A percentile compares a stretch with the other conserved stretches of the same genome.
Evolutionary conservation across 2,329 filamentous ascomycete genomes (phyloP).

Genomic region (Lasiodiplodia hormozganensis): DNA sequence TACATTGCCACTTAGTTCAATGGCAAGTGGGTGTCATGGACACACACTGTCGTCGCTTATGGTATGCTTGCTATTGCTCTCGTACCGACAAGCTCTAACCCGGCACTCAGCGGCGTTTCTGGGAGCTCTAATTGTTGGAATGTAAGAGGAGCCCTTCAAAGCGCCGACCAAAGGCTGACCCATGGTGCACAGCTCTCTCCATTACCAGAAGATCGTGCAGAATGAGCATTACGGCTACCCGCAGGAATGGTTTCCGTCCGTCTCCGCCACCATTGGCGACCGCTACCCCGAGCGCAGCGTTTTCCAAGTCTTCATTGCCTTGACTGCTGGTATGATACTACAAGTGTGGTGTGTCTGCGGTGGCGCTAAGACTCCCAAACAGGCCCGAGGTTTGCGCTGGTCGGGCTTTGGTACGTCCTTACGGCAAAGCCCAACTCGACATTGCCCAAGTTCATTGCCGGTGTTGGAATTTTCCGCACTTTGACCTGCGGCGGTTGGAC

Average conservation of each 20-base stretch:
- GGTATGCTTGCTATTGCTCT: conserved; percentile 52
- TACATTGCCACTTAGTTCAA: conserved; percentile 63
- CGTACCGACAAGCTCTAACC: background rate
- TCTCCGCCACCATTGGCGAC: conserved; percentile 96
- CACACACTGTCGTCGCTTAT: conserved; percentile 85
- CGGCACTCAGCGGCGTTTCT: conserved; percentile 73
- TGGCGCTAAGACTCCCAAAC: conserved; percentile 1
- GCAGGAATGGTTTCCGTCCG: conserved; percentile 95
- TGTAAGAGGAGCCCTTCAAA: conserved; percentile 38
- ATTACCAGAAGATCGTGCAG: conserved; percentile 96
- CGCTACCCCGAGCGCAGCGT: conserved; percentile 95
- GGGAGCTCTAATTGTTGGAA: conserved; percentile 81
- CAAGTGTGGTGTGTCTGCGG: conserved; percentile 7
- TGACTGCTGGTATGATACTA: conserved; percentile 76
- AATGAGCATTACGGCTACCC: conserved; percentile 86
- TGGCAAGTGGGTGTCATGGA: conserved; percentile 88
- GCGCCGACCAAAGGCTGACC: background rate
- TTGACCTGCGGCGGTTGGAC: conserved; percentile 97
- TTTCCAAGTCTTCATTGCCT: conserved; percentile 96
- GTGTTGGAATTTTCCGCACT: conserved; percentile 83
- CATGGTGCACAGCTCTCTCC: conserved; percentile 64
- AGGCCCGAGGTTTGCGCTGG: conserved; percentile 90
- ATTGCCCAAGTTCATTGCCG: conserved; percentile 81
- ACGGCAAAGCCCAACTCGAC: conserved; percentile 76
- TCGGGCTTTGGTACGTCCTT: conserved; percentile 90